Evolutionary conservation across 2,329 filamentous ascomycete genomes (phyloP).

Genomic region (Trichoderma koningiopsis): DNA sequence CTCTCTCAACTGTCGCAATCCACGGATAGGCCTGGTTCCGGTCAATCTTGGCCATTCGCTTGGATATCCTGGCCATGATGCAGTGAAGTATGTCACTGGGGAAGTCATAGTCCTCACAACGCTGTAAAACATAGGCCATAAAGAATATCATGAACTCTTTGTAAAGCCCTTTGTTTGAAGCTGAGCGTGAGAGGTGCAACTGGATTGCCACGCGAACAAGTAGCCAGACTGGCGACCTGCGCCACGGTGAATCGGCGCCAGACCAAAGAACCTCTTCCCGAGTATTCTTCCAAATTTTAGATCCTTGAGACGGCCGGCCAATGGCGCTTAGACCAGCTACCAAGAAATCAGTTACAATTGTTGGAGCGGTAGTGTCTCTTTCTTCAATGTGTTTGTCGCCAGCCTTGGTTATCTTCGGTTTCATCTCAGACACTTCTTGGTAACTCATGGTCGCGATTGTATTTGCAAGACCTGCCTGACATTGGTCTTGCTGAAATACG

Average conservation of each 20-base stretch:
- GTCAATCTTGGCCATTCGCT: conserved; percentile 46
- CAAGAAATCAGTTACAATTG: too few relatives aligned
- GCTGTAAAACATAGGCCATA: conserved; percentile 42
- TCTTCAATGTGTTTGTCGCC: too few relatives aligned
- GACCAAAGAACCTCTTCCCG: conserved; percentile 56
- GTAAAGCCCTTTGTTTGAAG: conserved; percentile 39
- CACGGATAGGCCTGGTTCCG: background rate
- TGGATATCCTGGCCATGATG: conserved; percentile 49
- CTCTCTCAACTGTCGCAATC: background rate
- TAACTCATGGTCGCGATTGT: conserved; percentile 36
- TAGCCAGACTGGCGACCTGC: conserved; percentile 46
- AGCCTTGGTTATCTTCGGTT: too few relatives aligned
- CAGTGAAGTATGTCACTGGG: conserved; percentile 38
- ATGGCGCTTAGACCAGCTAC: too few relatives aligned
- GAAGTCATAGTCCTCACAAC: conserved; percentile 27
- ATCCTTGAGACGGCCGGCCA: background rate
- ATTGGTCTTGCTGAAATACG: background rate
- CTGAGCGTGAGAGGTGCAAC: background rate
- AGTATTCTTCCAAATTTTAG: conserved; percentile 51
- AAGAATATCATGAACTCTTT: conserved; percentile 55
- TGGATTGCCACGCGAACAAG: conserved; percentile 26
- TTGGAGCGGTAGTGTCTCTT: too few relatives aligned
- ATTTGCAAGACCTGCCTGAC: background rate
- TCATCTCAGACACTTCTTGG: too few relatives aligned
- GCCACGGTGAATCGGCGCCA: conserved; percentile 42